Evolutionary conservation across 768 basidiomycete species (phyloP).

Genomic region (Termitomyces sp.): DNA sequence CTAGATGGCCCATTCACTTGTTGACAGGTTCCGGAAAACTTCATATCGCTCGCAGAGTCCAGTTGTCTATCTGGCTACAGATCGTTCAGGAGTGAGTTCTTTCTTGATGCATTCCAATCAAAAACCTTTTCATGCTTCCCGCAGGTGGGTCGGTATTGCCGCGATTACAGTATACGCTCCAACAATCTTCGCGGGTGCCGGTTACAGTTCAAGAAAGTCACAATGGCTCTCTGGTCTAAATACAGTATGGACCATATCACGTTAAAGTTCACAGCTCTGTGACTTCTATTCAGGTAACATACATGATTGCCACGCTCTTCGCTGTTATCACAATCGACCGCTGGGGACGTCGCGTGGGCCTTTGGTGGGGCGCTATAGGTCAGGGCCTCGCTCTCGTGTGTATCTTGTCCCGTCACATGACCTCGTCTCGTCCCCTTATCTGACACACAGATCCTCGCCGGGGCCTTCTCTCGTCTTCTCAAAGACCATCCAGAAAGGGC

Average conservation of each 20-base stretch:
- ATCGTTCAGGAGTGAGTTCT: constrained; percentile 34
- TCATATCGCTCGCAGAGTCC: constrained; percentile 35
- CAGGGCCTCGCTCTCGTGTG: constrained; percentile 27
- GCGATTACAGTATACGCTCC: constrained; percentile 41
- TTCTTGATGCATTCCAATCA: not conserved
- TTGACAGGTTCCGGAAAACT: constrained; percentile 26
- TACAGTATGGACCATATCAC: constrained; percentile 21
- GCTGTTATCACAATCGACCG: constrained; percentile 37
- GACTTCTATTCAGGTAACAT: constrained; percentile 28
- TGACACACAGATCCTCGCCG: constrained; percentile 28
- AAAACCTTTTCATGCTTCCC: not conserved
- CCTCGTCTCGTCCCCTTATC: not conserved
- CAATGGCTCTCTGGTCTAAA: constrained; percentile 41
- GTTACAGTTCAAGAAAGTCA: constrained; percentile 34
- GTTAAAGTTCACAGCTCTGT: not conserved
- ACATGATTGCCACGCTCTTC: constrained; percentile 33
- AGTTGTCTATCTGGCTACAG: constrained; percentile 38
- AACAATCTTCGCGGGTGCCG: constrained; percentile 37
- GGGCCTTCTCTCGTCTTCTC: constrained; percentile 33
- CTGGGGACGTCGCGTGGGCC: constrained; percentile 35
- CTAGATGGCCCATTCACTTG: not conserved
- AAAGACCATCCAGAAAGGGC: constrained; percentile 35
- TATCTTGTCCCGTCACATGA: not conserved
- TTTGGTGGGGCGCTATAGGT: constrained; percentile 40
- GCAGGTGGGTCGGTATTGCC: constrained; percentile 38